Conservation (phyloP, 1,139 yeast species). For the Ogataea hybrid region DNA sequence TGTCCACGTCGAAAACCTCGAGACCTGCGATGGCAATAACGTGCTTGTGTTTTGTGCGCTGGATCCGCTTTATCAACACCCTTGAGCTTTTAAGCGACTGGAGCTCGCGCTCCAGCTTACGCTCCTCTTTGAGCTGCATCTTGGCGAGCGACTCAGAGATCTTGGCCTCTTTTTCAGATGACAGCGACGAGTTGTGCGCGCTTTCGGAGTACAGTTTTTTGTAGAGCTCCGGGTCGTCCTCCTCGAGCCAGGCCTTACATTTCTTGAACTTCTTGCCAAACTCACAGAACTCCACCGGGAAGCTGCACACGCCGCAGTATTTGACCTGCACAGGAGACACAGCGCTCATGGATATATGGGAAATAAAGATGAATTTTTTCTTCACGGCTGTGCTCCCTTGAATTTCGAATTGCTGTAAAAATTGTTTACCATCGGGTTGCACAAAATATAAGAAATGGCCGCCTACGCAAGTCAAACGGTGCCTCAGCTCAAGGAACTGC, state of each 20-base stretch:
- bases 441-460: conserved; percentile 40
- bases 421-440: conserved; percentile 6
- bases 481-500: conserved; percentile 76
- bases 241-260: conserved; percentile 81
- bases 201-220: conserved; percentile 58
- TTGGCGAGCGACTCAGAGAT: conserved; percentile 79
- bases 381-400: conserved; percentile 8
- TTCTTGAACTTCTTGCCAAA: conserved; percentile 80
- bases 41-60: conserved; percentile 86
- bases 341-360: conserved; percentile 13
- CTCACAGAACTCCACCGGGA: conserved; percentile 94
- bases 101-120: conserved; percentile 80
- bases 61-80: conserved; percentile 81
- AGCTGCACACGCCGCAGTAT: conserved; percentile 83
- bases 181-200: conserved; percentile 45
- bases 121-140: conserved; percentile 86
- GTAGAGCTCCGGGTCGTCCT: conserved; percentile 55
- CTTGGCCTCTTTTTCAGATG: conserved; percentile 77
- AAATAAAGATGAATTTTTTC: not conserved
- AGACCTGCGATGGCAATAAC: conserved; percentile 84
- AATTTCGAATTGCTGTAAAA: conserved; percentile 8
- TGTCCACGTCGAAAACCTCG: conserved; percentile 84
- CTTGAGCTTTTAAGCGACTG: conserved; percentile 77
- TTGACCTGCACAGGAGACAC: conserved; percentile 43
- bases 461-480: conserved; percentile 70